Percentiles rank a stretch among this genome's conserved stretches.
These are phyloP conservation scores for Tetrapyrgos nigripes DNA, from an alignment of 1,284 basidiomycete genomes.

Conservation along the genomic window DNA sequence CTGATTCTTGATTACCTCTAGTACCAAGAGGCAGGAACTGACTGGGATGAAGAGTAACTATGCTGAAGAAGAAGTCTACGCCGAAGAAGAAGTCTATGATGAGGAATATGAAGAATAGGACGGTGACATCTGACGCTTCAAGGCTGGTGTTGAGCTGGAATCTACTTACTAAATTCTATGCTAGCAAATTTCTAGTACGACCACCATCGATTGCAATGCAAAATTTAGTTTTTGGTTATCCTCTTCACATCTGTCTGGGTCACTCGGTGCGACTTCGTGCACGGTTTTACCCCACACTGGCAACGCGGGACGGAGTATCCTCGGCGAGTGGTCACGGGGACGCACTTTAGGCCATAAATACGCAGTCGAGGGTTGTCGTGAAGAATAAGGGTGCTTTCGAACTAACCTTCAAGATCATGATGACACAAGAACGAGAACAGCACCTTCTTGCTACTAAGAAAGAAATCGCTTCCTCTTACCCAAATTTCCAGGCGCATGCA, in stretches of 20 bases:
- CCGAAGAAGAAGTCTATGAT: conserved; percentile 30
- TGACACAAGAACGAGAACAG: background rate
- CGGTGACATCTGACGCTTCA: background rate
- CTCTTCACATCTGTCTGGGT: no score
- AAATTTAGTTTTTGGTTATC: no score
- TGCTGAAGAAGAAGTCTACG: conserved; percentile 42
- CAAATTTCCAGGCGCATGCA: conserved; percentile 55
- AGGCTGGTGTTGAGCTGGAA: background rate
- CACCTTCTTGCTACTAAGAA: conserved; percentile 42
- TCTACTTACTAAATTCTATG: no score
- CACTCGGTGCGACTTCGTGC: no score
- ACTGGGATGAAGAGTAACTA: conserved; percentile 42
- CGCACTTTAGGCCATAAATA: no score
- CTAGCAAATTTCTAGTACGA: background rate
- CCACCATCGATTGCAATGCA: no score
- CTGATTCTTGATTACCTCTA: conserved; percentile 30
- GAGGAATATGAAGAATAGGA: conserved; percentile 19
- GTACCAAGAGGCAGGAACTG: conserved; percentile 69
- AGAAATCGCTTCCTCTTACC: conserved; percentile 56
- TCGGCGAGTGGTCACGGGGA: no score
- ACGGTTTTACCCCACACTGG: no score
- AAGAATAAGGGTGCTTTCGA: no score
- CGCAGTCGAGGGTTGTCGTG: no score
- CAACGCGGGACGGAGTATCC: no score
- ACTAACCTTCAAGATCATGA: no score